Evolutionary conservation across 2,329 filamentous ascomycete species (phyloP), one percentile per base, ranked within the genome.

Genomic region (Tolypocladium ovalisporum): DNA sequence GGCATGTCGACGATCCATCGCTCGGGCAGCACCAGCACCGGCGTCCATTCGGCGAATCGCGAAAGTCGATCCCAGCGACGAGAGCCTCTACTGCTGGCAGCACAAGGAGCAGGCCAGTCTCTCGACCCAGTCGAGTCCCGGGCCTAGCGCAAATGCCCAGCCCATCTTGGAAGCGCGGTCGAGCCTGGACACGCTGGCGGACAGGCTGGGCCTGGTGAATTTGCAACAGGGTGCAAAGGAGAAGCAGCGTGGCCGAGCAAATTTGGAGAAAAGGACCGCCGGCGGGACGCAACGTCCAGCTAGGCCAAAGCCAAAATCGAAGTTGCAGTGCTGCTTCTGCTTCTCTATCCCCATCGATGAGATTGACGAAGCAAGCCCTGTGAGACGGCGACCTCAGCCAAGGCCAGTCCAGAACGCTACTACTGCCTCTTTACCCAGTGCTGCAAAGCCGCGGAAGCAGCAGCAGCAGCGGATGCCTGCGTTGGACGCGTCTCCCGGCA

Each of bases 11-110:
- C 83, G 90, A 55, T 77, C 86, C 7, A 75, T 96, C 39, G 76
- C 81, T 24, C 67, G 54, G 36, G 22, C 55, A 42, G 40, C 54
- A n/a, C n/a, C n/a, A n/a, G n/a, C n/a, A n/a, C 55, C 63, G 59
- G 64, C 60, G 60, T 27, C 73, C 76, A 9, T 12, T 4, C 47
- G 29, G 29, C 47, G 10, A 5, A 17, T 12, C 19, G 9, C 47
- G 47, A 51, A 22, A 52, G 29, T 17, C 56, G 79, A 84, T 59
- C 78, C 81, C 2, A 73, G 76, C 57, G 79, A 83, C 53, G 80
- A 84, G 60, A 77, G 74, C n/a, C 81, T 86, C 54, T 97, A 91
- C 74, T 97, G 93, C 77, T 96, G 89, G 88, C 91, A 97, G 70
- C 94, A 99, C 75, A 92, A 89, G 69, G 90, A 94, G 58, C 94